phyloP scores from a whole-genome alignment of 2,329 filamentous ascomycete genomes.

The Corinectria fuckeliana region DNA sequence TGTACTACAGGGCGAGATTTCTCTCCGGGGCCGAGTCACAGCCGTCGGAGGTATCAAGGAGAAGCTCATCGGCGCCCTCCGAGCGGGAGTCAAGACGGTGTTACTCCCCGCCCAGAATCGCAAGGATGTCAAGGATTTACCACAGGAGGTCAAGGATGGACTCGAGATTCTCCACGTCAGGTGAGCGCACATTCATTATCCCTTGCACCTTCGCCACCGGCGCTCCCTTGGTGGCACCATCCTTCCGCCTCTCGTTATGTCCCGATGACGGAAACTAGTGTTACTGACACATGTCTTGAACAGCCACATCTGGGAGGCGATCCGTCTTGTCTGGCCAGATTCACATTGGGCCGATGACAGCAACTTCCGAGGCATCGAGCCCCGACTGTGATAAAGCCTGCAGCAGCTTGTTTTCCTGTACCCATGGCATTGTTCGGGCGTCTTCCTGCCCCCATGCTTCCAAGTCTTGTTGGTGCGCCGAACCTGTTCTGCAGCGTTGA shows the following conservation, averaged over 20 bases:
- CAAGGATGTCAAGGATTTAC: slow-evolving; percentile 91
- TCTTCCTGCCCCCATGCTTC: background rate
- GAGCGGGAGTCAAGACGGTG: slow-evolving; percentile 94
- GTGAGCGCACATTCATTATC: slow-evolving; percentile 56
- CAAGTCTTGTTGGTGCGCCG: slow-evolving; percentile 23
- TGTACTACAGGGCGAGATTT: slow-evolving; percentile 66
- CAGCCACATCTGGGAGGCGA: slow-evolving; percentile 93
- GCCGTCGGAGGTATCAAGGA: slow-evolving; percentile 98
- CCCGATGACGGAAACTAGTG: slow-evolving; percentile 28
- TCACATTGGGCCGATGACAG: slow-evolving; percentile 81
- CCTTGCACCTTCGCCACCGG: slow-evolving; percentile 24
- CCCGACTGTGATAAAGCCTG: slow-evolving; percentile 66
- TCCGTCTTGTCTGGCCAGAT: slow-evolving; percentile 91
- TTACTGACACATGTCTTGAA: slow-evolving; percentile 41
- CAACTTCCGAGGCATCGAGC: slow-evolving; percentile 74
- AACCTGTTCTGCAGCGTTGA: slow-evolving; percentile 27
- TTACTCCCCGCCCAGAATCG: slow-evolving; percentile 85
- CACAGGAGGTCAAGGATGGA: slow-evolving; percentile 85
- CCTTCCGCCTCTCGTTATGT: slow-evolving; percentile 25
- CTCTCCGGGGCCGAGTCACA: slow-evolving; percentile 86
- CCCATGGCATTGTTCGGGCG: background rate
- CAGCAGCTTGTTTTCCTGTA: background rate
- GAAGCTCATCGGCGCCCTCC: slow-evolving; percentile 92
- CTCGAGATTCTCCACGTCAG: slow-evolving; percentile 88
- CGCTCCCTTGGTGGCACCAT: slow-evolving; percentile 23